Conservation (phyloP, 306 rosid genomes). For the Acmispon strigosus region DNA sequence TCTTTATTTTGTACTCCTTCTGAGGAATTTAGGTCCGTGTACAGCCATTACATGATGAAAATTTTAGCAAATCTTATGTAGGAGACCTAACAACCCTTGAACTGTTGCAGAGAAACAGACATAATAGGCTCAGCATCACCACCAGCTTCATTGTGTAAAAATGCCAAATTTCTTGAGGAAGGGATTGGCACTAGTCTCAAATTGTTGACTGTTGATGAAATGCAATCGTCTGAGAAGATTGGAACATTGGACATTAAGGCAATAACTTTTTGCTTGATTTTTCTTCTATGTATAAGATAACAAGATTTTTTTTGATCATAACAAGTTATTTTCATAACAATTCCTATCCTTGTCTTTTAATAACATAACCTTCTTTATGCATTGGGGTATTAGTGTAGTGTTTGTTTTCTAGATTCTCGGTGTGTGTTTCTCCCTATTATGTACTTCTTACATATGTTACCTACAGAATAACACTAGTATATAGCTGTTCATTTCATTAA, state of each 20-base stretch:
- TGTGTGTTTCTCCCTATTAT: neutral
- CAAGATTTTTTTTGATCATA: too few relatives aligned
- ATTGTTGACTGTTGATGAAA: constrained; percentile 36
- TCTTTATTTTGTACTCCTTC: constrained; percentile 27
- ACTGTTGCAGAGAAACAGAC: constrained; percentile 40
- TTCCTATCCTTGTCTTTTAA: neutral
- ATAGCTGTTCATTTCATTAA: neutral
- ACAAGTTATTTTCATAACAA: neutral
- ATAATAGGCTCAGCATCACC: constrained; percentile 44
- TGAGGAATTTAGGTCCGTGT: constrained; percentile 37
- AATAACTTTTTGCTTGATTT: constrained; percentile 14
- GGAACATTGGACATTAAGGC: constrained; percentile 41
- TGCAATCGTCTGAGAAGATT: constrained; percentile 30
- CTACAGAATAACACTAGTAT: neutral
- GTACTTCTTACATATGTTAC: neutral
- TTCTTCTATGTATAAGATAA: constrained; percentile 8
- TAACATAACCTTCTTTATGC: neutral
- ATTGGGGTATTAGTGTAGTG: constrained; percentile 4
- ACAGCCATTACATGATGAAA: constrained; percentile 21
- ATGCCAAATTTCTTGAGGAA: constrained; percentile 25
- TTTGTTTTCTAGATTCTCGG: neutral
- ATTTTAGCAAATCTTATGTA: constrained; percentile 18
- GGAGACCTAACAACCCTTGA: constrained; percentile 20
- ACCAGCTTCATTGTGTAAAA: constrained; percentile 31
- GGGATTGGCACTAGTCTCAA: constrained; percentile 28